Percentiles rank a stretch among this genome's conserved stretches.
Evolutionary conservation across 257 asterid genomes (phyloP).

Genomic region (Solanum piurae): DNA sequence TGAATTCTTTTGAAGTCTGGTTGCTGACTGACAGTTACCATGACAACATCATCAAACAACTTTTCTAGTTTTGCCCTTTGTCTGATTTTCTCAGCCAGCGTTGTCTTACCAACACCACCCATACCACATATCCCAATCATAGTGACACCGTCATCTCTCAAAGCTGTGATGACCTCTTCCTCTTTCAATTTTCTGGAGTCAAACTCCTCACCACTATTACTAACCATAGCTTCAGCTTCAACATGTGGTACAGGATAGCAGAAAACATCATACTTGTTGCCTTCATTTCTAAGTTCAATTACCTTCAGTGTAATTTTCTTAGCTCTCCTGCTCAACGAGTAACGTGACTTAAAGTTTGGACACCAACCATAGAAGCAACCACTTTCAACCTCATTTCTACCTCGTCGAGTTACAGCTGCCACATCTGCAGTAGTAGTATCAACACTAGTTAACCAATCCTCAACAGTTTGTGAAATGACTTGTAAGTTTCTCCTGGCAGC

Average conservation of each 20-base stretch:
- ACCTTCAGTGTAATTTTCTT: not conserved
- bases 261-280: not conserved
- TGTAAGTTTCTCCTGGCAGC: not conserved
- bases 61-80: not conserved
- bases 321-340: not conserved
- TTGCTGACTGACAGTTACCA: not conserved
- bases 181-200: not conserved
- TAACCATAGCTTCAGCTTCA: no score
- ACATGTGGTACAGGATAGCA: not conserved
- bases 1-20: not conserved
- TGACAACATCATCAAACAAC: not conserved
- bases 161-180: not conserved
- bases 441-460: not conserved
- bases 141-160: not conserved
- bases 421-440: not conserved
- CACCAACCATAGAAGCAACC: not conserved
- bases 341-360: not conserved
- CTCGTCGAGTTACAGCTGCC: not conserved
- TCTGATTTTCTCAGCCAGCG: not conserved
- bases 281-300: not conserved
- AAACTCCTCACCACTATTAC: not conserved
- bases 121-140: not conserved
- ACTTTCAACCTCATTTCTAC: not conserved
- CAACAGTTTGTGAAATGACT: not conserved
- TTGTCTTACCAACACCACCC: not conserved